Conservation (phyloP, 75 land plant genomes). For the Chamaecyparis obtusa region DNA sequence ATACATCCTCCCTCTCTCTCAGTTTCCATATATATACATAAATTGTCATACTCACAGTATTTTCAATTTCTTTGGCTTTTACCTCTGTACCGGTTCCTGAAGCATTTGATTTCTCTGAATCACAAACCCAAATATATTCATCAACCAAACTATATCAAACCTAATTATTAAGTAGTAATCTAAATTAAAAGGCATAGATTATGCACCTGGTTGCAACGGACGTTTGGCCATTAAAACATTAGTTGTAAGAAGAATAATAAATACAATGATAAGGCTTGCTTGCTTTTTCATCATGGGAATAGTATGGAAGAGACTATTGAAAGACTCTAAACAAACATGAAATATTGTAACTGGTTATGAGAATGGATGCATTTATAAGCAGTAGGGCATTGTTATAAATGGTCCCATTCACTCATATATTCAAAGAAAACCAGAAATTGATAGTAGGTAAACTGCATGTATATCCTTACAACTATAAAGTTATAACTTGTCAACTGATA, state of each 20-base stretch:
- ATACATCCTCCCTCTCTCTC: no score
- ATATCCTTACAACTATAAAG: no score
- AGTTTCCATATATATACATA: background rate
- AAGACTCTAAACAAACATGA: no score
- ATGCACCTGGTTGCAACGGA: background rate
- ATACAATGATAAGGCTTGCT: background rate
- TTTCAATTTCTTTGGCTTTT: background rate
- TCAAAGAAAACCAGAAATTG: no score
- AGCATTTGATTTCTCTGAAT: background rate
- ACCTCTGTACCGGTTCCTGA: background rate
- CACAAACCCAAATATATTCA: background rate
- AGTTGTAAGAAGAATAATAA: background rate
- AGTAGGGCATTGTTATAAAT: no score
- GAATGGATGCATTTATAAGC: no score
- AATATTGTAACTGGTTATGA: no score
- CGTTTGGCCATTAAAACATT: background rate
- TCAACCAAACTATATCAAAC: background rate
- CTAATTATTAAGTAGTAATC: background rate
- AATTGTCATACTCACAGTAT: background rate
- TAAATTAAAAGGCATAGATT: no score
- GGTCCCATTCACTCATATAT: no score
- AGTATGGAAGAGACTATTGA: no score
- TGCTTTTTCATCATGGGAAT: background rate
- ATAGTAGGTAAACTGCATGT: no score
- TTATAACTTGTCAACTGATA: no score